Conservation (phyloP, 176 grass and related monocot species). For the Dactylis glomerata region DNA sequence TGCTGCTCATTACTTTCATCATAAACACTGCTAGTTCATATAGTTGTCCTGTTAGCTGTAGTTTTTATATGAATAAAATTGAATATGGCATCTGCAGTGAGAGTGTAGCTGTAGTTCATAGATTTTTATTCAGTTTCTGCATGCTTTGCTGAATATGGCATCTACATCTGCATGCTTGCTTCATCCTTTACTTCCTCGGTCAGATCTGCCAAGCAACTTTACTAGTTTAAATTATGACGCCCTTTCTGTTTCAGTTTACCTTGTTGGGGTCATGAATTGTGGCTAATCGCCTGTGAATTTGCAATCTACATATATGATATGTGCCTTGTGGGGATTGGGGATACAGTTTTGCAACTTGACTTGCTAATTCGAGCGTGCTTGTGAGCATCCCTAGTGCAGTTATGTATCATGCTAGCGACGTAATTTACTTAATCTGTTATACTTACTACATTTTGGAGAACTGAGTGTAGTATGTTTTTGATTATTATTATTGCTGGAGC, state of each 20-base stretch:
- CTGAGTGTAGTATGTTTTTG: not conserved
- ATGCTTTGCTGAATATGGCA: no score
- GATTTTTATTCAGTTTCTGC: no score
- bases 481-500: not conserved
- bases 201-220: conserved; percentile 6
- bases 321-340: not conserved
- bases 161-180: no score
- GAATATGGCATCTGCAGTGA: no score
- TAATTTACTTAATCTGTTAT: conserved; percentile 10
- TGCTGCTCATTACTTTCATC: no score
- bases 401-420: not conserved
- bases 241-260: conserved; percentile 1
- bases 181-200: not conserved
- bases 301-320: not conserved
- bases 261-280: not conserved
- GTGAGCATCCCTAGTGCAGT: not conserved
- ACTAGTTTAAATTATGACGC: not conserved
- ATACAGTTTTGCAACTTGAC: not conserved
- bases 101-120: no score
- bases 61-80: no score
- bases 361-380: not conserved
- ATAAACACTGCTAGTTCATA: no score
- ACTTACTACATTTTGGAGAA: not conserved
- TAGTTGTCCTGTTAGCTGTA: no score
- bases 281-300: conserved; percentile 20